A percentile compares a stretch with the other conserved stretches of the same genome.
Evolutionary conservation across 2,329 filamentous ascomycete genomes (phyloP).

Genomic region (Verticillium zaregamsianum): DNA sequence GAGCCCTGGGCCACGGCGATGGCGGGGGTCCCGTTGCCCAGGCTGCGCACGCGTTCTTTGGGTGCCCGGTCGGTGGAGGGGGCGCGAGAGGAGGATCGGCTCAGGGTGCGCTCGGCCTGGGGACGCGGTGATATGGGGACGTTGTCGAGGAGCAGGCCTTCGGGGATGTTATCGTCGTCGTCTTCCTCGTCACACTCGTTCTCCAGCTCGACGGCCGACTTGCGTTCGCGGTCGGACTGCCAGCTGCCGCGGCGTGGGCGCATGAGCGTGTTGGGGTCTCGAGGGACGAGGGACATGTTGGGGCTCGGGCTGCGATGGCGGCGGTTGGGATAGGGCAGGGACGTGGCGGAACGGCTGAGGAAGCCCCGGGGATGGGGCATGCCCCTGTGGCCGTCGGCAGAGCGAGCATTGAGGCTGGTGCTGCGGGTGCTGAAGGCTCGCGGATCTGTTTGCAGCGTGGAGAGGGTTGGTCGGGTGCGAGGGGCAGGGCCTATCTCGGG

Average conservation of each 20-base stretch:
- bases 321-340: slow-evolving; percentile 25
- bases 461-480: slow-evolving; percentile 36
- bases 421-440: slow-evolving; percentile 46
- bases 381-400: slow-evolving; percentile 20
- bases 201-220: slow-evolving; percentile 67
- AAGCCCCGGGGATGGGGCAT: slow-evolving; percentile 19
- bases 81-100: slow-evolving; percentile 47
- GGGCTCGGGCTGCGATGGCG: slow-evolving; percentile 51
- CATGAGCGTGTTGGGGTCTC: slow-evolving; percentile 31
- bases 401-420: slow-evolving; percentile 36
- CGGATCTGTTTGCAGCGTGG: slow-evolving; percentile 41
- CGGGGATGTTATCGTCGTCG: slow-evolving; percentile 68
- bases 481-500: background rate
- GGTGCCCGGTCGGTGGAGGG: slow-evolving; percentile 48
- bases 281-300: slow-evolving; percentile 38
- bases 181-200: slow-evolving; percentile 72
- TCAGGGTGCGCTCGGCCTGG: slow-evolving; percentile 49
- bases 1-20: slow-evolving; percentile 56
- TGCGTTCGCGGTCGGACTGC: slow-evolving; percentile 63
- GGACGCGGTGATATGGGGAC: slow-evolving; percentile 76
- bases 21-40: slow-evolving; percentile 62
- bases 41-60: slow-evolving; percentile 48
- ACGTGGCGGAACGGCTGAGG: slow-evolving; percentile 33
- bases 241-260: slow-evolving; percentile 61
- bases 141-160: slow-evolving; percentile 75